Evolutionary conservation across 768 basidiomycete genomes (phyloP).

Genomic region (Leccinum olivaceopallidum): DNA sequence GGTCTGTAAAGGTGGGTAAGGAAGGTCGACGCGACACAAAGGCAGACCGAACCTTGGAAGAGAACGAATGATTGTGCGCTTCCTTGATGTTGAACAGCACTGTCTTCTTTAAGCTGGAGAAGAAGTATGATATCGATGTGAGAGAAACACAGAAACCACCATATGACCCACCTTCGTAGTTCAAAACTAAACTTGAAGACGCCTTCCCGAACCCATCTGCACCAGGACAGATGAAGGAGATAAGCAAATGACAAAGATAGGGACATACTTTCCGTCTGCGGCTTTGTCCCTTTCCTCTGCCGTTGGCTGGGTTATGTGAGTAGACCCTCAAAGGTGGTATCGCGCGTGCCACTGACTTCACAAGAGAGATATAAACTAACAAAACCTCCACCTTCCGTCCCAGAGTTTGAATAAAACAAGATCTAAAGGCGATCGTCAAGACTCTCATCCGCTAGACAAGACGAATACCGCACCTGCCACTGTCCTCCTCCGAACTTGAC

Average conservation of each 20-base stretch:
- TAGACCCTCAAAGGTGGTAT: not conserved
- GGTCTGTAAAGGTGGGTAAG: conserved; percentile 45
- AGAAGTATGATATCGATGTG: not conserved
- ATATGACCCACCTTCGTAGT: conserved; percentile 55
- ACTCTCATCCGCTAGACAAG: not conserved
- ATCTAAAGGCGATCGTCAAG: conserved; percentile 44
- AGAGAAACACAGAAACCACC: not conserved
- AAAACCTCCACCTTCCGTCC: conserved; percentile 57
- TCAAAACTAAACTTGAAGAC: conserved; percentile 87
- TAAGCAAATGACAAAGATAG: not conserved
- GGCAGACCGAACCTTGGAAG: conserved; percentile 51
- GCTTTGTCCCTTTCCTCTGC: conserved; percentile 70
- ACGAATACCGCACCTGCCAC: conserved; percentile 56
- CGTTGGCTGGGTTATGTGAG: conserved; percentile 57
- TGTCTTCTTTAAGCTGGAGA: conserved; percentile 44
- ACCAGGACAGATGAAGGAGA: not conserved
- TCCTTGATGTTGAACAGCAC: conserved; percentile 67
- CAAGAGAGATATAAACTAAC: conserved; percentile 81
- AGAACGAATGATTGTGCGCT: conserved; percentile 81
- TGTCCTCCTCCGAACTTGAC: conserved; percentile 72
- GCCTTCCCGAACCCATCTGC: conserved; percentile 82
- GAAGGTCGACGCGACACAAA: not conserved
- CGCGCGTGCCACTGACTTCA: conserved; percentile 52
- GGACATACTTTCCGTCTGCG: conserved; percentile 54
- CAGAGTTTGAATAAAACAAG: conserved; percentile 83